Conservation (phyloP, 108 stramenopile genomes). For the Discostella pseudostelligera region DNA sequence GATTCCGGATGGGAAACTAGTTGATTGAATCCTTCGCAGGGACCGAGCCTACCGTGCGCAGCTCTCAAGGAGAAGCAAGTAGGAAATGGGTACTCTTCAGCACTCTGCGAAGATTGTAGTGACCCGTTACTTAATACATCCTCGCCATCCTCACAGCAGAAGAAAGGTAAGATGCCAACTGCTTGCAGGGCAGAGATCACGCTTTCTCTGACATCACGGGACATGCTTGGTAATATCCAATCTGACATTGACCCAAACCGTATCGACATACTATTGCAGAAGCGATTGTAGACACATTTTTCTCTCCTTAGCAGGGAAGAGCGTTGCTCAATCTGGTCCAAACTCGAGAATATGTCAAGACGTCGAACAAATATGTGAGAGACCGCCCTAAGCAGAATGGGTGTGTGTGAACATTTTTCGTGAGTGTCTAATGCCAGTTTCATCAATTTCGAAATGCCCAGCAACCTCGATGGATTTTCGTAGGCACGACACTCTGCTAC, state of each 20-base stretch:
- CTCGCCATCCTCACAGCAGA: slow-evolving; percentile 25
- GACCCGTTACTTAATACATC: slow-evolving; percentile 2
- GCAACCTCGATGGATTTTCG: slow-evolving; percentile 12
- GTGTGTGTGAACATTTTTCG: not conserved
- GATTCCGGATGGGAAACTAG: slow-evolving; percentile 24
- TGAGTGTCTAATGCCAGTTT: slow-evolving; percentile 7
- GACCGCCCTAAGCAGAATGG: slow-evolving; percentile 10
- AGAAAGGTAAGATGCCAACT: slow-evolving; percentile 21
- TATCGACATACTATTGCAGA: slow-evolving; percentile 20
- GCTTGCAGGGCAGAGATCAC: slow-evolving; percentile 24
- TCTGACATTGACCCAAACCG: slow-evolving; percentile 15
- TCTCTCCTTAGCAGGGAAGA: slow-evolving; percentile 4
- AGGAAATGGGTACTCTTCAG: slow-evolving; percentile 10
- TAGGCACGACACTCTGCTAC: slow-evolving; percentile 33
- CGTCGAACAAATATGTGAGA: slow-evolving; percentile 36
- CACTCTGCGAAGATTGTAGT: not conserved
- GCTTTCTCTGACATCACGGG: slow-evolving; percentile 3
- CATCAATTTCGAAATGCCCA: slow-evolving; percentile 29
- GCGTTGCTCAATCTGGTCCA: slow-evolving; percentile 1
- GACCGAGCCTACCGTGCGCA: slow-evolving; percentile 26
- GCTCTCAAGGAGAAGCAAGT: slow-evolving; percentile 16
- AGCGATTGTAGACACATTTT: slow-evolving; percentile 1
- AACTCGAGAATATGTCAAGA: slow-evolving; percentile 15
- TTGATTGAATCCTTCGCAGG: slow-evolving; percentile 17
- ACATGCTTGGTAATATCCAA: slow-evolving; percentile 25